These are phyloP conservation scores for Buxus sempervirens DNA, from an alignment of 164 flowering plant genomes.

Conservation along the genomic window DNA sequence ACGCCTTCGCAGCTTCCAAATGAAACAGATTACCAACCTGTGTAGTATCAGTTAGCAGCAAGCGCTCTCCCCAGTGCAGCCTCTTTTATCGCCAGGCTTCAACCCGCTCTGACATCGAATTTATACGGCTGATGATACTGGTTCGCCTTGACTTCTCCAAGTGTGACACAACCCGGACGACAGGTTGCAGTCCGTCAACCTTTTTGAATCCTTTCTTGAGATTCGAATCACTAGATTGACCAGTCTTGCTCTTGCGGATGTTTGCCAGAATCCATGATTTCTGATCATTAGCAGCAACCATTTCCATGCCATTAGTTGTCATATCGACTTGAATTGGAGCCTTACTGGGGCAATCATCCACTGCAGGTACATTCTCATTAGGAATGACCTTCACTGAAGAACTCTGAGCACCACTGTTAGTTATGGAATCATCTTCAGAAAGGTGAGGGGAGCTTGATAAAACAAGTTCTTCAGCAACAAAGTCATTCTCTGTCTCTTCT, in stretches of 20 bases:
- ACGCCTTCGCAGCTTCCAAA: constrained; percentile 12
- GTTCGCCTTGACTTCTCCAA: constrained; percentile 39
- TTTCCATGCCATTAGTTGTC: constrained; percentile 6
- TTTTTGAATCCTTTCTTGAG: constrained; percentile 22
- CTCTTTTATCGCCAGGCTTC: constrained; percentile 69
- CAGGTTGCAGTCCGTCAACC: constrained; percentile 19
- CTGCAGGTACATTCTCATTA: constrained; percentile 17
- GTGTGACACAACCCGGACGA: constrained; percentile 13
- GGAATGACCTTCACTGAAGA: constrained; percentile 18
- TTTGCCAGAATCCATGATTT: constrained; percentile 11
- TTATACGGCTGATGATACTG: constrained; percentile 50
- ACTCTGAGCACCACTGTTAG: constrained; percentile 16
- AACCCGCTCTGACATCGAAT: constrained; percentile 51
- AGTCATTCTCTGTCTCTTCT: constrained; percentile 33
- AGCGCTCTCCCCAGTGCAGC: not conserved
- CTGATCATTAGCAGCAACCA: constrained; percentile 2
- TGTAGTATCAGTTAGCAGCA: not conserved
- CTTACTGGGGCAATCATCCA: constrained; percentile 20
- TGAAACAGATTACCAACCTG: constrained; percentile 5
- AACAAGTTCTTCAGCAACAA: constrained; percentile 27
- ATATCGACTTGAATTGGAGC: constrained; percentile 18
- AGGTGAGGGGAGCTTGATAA: constrained; percentile 24
- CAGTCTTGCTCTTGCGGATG: constrained; percentile 17
- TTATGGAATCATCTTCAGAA: constrained; percentile 13
- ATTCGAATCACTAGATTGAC: constrained; percentile 30